Evolutionary conservation across 2,329 filamentous ascomycete species (phyloP).

Genomic region (Nemania sp.): DNA sequence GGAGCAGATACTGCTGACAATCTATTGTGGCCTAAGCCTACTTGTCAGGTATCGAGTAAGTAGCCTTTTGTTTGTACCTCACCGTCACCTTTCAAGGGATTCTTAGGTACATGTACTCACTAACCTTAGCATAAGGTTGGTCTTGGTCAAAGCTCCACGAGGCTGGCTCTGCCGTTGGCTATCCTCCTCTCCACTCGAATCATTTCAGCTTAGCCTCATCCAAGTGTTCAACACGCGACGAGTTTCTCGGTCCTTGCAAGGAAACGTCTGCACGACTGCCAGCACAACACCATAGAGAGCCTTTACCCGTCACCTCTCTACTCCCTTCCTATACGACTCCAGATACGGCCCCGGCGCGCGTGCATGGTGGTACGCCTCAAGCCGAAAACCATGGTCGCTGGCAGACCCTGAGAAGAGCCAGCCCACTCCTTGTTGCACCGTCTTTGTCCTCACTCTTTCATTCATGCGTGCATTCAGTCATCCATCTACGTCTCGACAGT

Average conservation of each 20-base stretch:
- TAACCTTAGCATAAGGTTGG: too few species aligned
- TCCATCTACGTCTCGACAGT: neutral
- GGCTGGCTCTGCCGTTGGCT: slow-evolving; percentile 19
- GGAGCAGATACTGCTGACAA: too few species aligned
- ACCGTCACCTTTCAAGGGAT: neutral
- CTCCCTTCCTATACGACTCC: slow-evolving; percentile 1
- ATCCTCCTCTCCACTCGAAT: slow-evolving; percentile 23
- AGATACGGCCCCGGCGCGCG: slow-evolving; percentile 12
- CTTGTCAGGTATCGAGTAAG: neutral
- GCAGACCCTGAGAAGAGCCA: slow-evolving; percentile 31
- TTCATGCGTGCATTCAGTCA: slow-evolving; percentile 23
- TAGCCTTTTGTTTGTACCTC: neutral
- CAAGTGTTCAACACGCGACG: slow-evolving; percentile 35
- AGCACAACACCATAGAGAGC: slow-evolving; percentile 2
- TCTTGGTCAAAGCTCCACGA: slow-evolving; percentile 25
- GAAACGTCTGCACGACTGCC: slow-evolving; percentile 6
- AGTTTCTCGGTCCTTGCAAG: slow-evolving; percentile 30
- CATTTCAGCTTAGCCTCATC: slow-evolving; percentile 24
- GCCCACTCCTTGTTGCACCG: slow-evolving; percentile 19
- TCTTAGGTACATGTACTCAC: too few species aligned
- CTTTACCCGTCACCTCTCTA: neutral
- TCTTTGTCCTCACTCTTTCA: slow-evolving; percentile 32
- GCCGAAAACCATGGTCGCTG: slow-evolving; percentile 32
- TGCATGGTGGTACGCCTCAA: slow-evolving; percentile 28
- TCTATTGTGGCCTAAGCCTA: neutral